Base-by-base conservation (phyloP, 176 grass and related monocot species). In the Poa annua region DNA sequence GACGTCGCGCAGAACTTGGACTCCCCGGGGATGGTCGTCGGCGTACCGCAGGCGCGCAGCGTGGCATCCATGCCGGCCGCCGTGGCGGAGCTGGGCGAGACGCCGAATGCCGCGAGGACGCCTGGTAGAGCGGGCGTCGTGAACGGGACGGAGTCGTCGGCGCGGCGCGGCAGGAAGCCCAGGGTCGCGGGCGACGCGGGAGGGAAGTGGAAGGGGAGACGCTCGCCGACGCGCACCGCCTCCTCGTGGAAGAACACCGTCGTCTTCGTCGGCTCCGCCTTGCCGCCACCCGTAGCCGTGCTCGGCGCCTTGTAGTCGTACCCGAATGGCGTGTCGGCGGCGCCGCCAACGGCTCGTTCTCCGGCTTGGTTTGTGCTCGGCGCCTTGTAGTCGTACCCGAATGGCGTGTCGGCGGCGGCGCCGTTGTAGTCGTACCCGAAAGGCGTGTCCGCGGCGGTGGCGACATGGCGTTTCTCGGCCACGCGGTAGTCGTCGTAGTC, bases 221-320 rank as follows among this genome's bases (percentile, higher is more conserved):
- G 69, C 66, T 49, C n/a, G n/a, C 88, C 88, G 4, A 86, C 88
- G 74, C 79, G 88, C 57, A 90, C 36, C 21, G 79, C 25, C 21
- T 74, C 88, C 74, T 90, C 84, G 66, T 86, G 88, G 57, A 90
- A 90, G 80, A 90, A 90, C 29, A 90, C 79, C n/a, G 74, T 66
- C 11, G 73, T 72, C 16, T 80, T 66, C 11, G 35, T 81, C n/a
- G 49, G 17, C 0, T 73, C 26, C 15, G 47, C 64, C 4, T 12
- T 17, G 32, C 54, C 53, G 32, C 1, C 29, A 21, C 55, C 55
- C 29, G 20, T 14, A 1, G 41, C 24, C 26, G 12, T 15, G 24
- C 41, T 50, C 19, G 34, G 8, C 10, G 4, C 17, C 54, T 72
- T 62, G 73, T 87, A 82, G 56, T 19, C 5, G 38, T 87, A 87